A percentile compares a stretch with the other conserved stretches of the same genome.
phyloP scores from a whole-genome alignment of 2,329 filamentous ascomycete species.

The Eurotiales sp. region DNA sequence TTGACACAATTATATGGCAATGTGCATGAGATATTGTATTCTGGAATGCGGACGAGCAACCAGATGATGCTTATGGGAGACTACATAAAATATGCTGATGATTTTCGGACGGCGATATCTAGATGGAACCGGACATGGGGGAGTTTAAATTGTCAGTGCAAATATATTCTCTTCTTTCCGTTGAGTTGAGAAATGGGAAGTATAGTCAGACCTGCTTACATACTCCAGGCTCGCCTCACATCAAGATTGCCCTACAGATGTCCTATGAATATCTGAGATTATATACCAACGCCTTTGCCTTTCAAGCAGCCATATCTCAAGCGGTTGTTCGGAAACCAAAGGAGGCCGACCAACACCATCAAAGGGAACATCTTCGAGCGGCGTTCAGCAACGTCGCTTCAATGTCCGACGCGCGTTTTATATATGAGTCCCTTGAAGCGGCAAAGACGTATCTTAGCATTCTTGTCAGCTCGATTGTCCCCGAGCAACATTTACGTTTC shows the following conservation, averaged over 20 bases:
- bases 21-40: slow-evolving; percentile 70
- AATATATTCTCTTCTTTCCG: no score
- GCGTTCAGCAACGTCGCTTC: slow-evolving; percentile 55
- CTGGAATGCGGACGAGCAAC: slow-evolving; percentile 65
- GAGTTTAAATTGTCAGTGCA: slow-evolving; percentile 55
- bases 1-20: slow-evolving; percentile 70
- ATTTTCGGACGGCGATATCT: slow-evolving; percentile 65
- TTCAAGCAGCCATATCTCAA: slow-evolving; percentile 64
- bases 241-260: slow-evolving; percentile 65
- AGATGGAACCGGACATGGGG: slow-evolving; percentile 71
- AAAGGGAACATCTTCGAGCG: slow-evolving; percentile 39
- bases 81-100: slow-evolving; percentile 72
- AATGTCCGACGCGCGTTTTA: slow-evolving; percentile 62
- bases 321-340: slow-evolving; percentile 41
- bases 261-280: slow-evolving; percentile 70
- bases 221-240: slow-evolving; percentile 55
- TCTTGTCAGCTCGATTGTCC: slow-evolving; percentile 58
- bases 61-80: slow-evolving; percentile 67
- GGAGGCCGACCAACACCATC: slow-evolving; percentile 31
- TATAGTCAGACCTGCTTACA: background rate
- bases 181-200: no score
- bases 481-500: slow-evolving; percentile 56
- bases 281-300: slow-evolving; percentile 72
- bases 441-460: slow-evolving; percentile 60
- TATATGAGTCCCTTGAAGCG: slow-evolving; percentile 63